These are phyloP conservation scores for Agrocybe chaxingu DNA, from an alignment of 768 basidiomycete genomes.

Conservation along the genomic window DNA sequence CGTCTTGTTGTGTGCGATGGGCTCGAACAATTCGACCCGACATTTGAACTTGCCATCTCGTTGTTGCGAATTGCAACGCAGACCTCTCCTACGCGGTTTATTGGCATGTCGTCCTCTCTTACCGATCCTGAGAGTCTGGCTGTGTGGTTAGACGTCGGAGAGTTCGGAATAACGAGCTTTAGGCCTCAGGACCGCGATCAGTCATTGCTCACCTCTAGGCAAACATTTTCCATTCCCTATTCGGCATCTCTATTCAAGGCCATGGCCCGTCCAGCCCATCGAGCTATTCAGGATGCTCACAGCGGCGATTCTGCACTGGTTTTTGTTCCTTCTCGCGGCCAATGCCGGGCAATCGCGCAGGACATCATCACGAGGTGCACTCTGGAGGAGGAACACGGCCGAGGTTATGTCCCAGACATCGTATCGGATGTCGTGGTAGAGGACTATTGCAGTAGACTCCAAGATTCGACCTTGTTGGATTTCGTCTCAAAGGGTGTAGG, in stretches of 20 bases:
- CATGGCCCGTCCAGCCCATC: slow-evolving; percentile 88
- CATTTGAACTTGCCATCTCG: slow-evolving; percentile 82
- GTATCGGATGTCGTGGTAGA: slow-evolving; percentile 55
- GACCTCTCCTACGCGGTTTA: slow-evolving; percentile 58
- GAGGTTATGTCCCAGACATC: slow-evolving; percentile 61
- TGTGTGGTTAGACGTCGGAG: slow-evolving; percentile 75
- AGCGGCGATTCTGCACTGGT: slow-evolving; percentile 59
- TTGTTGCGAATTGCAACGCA: slow-evolving; percentile 65
- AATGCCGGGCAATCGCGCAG: slow-evolving; percentile 69
- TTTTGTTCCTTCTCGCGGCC: slow-evolving; percentile 83
- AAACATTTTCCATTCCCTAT: slow-evolving; percentile 82
- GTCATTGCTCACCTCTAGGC: slow-evolving; percentile 60
- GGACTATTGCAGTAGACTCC: slow-evolving; percentile 52
- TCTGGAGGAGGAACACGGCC: slow-evolving; percentile 63
- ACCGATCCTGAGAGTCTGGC: slow-evolving; percentile 80
- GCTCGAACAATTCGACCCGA: slow-evolving; percentile 75
- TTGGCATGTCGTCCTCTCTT: slow-evolving; percentile 78
- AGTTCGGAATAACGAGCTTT: slow-evolving; percentile 68
- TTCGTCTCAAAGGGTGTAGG: slow-evolving; percentile 84
- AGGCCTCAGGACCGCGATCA: slow-evolving; percentile 81
- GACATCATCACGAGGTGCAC: slow-evolving; percentile 90
- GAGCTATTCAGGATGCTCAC: slow-evolving; percentile 54
- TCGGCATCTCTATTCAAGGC: slow-evolving; percentile 85
- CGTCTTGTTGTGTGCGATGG: slow-evolving; percentile 79
- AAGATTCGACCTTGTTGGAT: slow-evolving; percentile 63